Base-by-base conservation (phyloP, 1,284 basidiomycete genomes). In the Ganoderma multipileum region DNA sequence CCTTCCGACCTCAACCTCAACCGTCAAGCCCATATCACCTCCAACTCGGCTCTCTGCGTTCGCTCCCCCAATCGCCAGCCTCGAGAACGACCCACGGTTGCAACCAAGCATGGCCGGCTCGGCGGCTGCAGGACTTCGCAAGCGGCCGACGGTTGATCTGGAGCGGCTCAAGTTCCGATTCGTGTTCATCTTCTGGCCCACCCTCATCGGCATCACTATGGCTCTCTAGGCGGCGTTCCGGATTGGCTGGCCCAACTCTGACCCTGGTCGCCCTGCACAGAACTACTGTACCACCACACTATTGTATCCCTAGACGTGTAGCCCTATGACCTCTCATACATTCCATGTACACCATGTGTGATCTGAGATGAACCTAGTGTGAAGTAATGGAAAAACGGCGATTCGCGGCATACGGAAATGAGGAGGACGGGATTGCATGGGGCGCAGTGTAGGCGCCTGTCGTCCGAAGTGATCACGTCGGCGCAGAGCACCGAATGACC, bases 111-210 rank as follows among this genome's bases (percentile, higher is more conserved):
- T 71, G 65, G 30, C 71, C 70, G 63, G 73, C 64, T 62, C 73
- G 16, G 72, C 74, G 55, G 75, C 71, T 50, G 73, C 78, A 16
- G 61, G 57, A 69, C 73, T 64, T 69, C 75, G 61, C 71, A 76
- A 18, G 52, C 70, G 72, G 23, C 67, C 72, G 28, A 66, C 71
- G 1, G 67, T 83, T 54, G 82, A 85, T 67, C 74, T 83, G 61
- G 84, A 85, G 68, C 81, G 80, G 73, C 75, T 85, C 72, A 85
- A 84, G 76, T 88, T 88, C 73, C 78, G 82, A 28, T 72, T 88
- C 59, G 82, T 87, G 66, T 88, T 87, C 69, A 81, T 89, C 70
- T 79, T 86, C 47, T 89, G 87, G 87, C 87, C 88, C 6, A 84
- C 85, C 12, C 76, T 89, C 70, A 81, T 89, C 69, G 88, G 87